Conservation (phyloP, 2,329 filamentous ascomycete genomes). For the Thelonectria rubi region DNA sequence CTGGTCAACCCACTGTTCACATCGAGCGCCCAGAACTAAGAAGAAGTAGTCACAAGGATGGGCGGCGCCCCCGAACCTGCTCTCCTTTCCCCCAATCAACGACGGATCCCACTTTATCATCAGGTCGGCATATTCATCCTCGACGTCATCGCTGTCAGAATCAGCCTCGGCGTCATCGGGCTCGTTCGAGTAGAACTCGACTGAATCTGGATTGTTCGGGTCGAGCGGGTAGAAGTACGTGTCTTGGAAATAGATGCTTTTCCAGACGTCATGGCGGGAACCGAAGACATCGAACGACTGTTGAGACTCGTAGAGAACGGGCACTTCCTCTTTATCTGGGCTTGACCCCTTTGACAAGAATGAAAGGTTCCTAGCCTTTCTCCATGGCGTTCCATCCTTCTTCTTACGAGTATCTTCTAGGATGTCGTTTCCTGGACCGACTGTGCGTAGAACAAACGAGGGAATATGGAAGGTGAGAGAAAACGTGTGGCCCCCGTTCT, state of each 20-base stretch:
- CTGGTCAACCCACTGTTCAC: background rate
- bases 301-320: slow-evolving; percentile 1
- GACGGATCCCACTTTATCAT: too few relatives aligned
- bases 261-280: background rate
- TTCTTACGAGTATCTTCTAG: slow-evolving; percentile 1
- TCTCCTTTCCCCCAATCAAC: background rate
- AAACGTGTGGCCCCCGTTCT: background rate
- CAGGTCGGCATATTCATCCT: too few relatives aligned
- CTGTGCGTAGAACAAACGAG: slow-evolving; percentile 10
- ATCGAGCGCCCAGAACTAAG: background rate
- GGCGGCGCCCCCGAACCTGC: background rate
- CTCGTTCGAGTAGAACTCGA: background rate
- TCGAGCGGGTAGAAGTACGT: slow-evolving; percentile 3
- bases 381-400: background rate
- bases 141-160: background rate
- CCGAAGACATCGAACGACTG: slow-evolving; percentile 7
- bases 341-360: background rate
- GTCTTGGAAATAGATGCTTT: background rate
- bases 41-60: slow-evolving; percentile 8
- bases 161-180: background rate
- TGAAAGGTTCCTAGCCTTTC: background rate
- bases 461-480: background rate
- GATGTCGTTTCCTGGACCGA: background rate
- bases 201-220: background rate
- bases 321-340: background rate